A percentile compares a stretch with the other conserved stretches of the same genome.
phyloP scores from a whole-genome alignment of 2,329 filamentous ascomycete species.

The Paracorniculantispora psalliotae region DNA sequence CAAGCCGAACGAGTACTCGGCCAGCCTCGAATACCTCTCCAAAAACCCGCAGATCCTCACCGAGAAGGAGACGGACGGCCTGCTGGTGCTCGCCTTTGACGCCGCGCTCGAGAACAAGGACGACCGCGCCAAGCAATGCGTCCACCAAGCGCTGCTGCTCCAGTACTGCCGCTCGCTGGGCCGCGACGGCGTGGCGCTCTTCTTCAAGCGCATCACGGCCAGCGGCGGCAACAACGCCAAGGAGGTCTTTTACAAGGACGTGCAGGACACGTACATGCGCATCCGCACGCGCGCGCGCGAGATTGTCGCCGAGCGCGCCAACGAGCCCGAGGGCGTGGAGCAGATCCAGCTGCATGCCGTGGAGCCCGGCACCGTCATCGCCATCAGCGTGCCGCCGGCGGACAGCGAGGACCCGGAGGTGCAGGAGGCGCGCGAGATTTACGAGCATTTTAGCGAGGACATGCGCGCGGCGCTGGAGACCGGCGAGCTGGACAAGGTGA shows the following conservation, averaged over 20 bases:
- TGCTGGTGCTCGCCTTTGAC: slow-evolving; percentile 89
- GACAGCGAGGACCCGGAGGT: slow-evolving; percentile 61
- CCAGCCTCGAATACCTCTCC: slow-evolving; percentile 72
- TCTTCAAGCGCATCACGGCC: slow-evolving; percentile 94
- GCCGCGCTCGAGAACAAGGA: slow-evolving; percentile 71
- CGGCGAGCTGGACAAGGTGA: slow-evolving; percentile 68
- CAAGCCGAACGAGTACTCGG: slow-evolving; percentile 65
- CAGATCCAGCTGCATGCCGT: slow-evolving; percentile 98
- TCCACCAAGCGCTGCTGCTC: slow-evolving; percentile 86
- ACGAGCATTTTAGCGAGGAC: slow-evolving; percentile 76
- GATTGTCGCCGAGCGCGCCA: slow-evolving; percentile 53
- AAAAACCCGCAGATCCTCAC: slow-evolving; percentile 71
- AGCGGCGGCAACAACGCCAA: slow-evolving; percentile 83
- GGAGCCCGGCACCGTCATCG: slow-evolving; percentile 86
- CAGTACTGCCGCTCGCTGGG: slow-evolving; percentile 94
- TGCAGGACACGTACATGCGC: slow-evolving; percentile 77
- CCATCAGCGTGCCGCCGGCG: slow-evolving; percentile 72
- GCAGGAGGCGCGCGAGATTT: slow-evolving; percentile 65
- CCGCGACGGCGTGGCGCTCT: slow-evolving; percentile 79
- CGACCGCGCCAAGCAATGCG: slow-evolving; percentile 76
- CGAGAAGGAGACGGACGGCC: slow-evolving; percentile 84
- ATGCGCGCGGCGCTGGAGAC: slow-evolving; percentile 78
- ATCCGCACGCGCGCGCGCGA: slow-evolving; percentile 75
- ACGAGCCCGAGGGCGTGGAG: slow-evolving; percentile 67
- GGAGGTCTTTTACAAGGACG: slow-evolving; percentile 88